Evolutionary conservation across 2,329 filamentous ascomycete genomes (phyloP).

Genomic region (Aspergillus japonicus): DNA sequence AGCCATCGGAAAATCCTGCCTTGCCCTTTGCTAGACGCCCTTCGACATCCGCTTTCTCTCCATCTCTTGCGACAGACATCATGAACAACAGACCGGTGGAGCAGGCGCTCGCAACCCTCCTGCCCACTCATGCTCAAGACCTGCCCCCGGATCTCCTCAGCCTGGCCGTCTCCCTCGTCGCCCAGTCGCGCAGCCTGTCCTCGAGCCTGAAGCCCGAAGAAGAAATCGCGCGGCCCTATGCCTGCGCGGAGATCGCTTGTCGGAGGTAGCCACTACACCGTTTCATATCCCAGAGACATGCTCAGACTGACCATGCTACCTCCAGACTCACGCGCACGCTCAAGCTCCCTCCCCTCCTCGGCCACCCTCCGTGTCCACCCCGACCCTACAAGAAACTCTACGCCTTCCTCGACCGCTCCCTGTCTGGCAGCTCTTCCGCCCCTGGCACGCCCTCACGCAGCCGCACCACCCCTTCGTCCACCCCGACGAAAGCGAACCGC

Average conservation of each 20-base stretch:
- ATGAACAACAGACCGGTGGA: constrained; percentile 74
- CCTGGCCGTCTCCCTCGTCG: constrained; percentile 69
- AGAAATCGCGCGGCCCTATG: constrained; percentile 80
- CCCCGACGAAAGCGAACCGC: constrained; percentile 32
- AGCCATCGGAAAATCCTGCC: not conserved
- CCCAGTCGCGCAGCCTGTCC: constrained; percentile 76
- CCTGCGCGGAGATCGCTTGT: constrained; percentile 86
- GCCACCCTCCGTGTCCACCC: constrained; percentile 74
- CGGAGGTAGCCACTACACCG: constrained; percentile 60
- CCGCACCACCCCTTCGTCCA: constrained; percentile 35
- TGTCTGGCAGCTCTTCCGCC: constrained; percentile 47
- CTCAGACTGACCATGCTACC: too few relatives aligned
- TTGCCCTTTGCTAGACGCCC: not conserved
- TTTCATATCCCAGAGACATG: too few relatives aligned
- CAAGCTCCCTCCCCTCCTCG: constrained; percentile 72
- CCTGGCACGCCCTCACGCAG: constrained; percentile 31
- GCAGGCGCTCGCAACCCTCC: constrained; percentile 68
- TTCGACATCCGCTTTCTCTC: not conserved
- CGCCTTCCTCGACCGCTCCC: constrained; percentile 70
- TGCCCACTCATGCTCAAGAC: constrained; percentile 68
- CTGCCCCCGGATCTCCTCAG: constrained; percentile 69
- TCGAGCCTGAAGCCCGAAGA: constrained; percentile 79
- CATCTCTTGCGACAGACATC: not conserved
- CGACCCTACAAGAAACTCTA: constrained; percentile 83
- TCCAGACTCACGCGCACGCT: constrained; percentile 70